phyloP scores from a whole-genome alignment of 345 rosid species.

The Capsella bursapastoris region DNA sequence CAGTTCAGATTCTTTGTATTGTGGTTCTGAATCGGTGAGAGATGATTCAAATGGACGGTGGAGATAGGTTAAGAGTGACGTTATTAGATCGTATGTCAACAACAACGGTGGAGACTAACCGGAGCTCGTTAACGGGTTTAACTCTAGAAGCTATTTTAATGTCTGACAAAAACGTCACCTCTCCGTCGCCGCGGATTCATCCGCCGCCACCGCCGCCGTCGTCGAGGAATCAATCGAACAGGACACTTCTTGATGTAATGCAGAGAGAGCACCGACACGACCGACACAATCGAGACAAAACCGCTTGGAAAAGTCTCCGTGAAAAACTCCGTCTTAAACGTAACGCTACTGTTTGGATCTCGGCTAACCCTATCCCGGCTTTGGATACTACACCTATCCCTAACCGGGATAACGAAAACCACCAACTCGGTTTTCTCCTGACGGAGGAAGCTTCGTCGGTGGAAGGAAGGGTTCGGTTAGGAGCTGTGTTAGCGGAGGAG shows the following conservation, averaged over 20 bases:
- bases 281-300: conserved; percentile 48
- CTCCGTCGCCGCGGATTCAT: conserved; percentile 26
- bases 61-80: conserved; percentile 42
- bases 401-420: conserved; percentile 33
- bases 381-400: conserved; percentile 50
- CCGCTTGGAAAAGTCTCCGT: conserved; percentile 73
- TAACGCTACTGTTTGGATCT: conserved; percentile 66
- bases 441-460: conserved; percentile 2
- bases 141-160: conserved; percentile 47
- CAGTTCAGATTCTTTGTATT: conserved; percentile 14
- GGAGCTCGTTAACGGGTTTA: conserved; percentile 41
- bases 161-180: conserved; percentile 39
- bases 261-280: conserved; percentile 49
- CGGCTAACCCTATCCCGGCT: conserved; percentile 52
- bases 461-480: conserved; percentile 46
- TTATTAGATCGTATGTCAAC: conserved; percentile 51
- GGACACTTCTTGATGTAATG: conserved; percentile 66
- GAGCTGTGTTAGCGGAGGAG: conserved; percentile 64
- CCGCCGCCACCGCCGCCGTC: conserved; percentile 9
- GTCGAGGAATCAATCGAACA: conserved; percentile 38
- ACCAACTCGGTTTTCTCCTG: conserved; percentile 45
- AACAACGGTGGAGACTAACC: conserved; percentile 46
- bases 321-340: conserved; percentile 74
- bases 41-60: conserved; percentile 44
- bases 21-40: neutral